A percentile compares a stretch with the other conserved stretches of the same genome.
phyloP scores from a whole-genome alignment of 2,329 filamentous ascomycete species.

The Penicillium sp. region DNA sequence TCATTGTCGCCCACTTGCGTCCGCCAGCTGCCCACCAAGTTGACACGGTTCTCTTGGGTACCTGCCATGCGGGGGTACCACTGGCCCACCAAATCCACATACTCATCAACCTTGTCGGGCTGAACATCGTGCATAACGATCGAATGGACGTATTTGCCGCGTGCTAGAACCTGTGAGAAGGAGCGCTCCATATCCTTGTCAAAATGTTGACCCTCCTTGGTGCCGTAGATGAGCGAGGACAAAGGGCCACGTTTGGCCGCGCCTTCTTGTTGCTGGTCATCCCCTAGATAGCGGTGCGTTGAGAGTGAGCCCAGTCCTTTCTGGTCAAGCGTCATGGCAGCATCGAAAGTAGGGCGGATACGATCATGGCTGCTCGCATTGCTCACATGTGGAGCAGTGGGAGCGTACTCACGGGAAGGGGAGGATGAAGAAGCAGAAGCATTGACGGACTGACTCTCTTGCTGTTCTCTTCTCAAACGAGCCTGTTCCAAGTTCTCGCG shows the following conservation, averaged over 20 bases:
- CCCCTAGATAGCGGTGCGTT: constrained; percentile 50
- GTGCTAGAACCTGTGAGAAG: constrained; percentile 90
- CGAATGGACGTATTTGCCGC: constrained; percentile 97
- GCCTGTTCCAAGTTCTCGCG: constrained; percentile 75
- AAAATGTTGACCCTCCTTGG: constrained; percentile 88
- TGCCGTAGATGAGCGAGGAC: constrained; percentile 91
- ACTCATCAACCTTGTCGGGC: constrained; percentile 93
- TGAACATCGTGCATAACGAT: constrained; percentile 96
- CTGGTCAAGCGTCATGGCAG: constrained; percentile 41
- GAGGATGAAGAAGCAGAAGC: constrained; percentile 46
- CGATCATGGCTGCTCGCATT: constrained; percentile 42
- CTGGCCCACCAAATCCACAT: constrained; percentile 79
- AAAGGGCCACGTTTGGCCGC: constrained; percentile 68
- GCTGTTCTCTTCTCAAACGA: constrained; percentile 71
- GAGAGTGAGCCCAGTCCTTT: constrained; percentile 61
- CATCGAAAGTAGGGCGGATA: constrained; percentile 36
- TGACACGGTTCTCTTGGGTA: constrained; percentile 84
- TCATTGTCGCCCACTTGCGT: constrained; percentile 97
- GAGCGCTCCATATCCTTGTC: constrained; percentile 94
- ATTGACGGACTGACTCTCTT: constrained; percentile 73
- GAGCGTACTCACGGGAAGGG: constrained; percentile 42
- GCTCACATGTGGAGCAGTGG: constrained; percentile 47
- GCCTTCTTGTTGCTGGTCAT: constrained; percentile 60
- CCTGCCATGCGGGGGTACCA: constrained; percentile 92
- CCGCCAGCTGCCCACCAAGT: constrained; percentile 96